These are phyloP conservation scores for Pezicula neosporulosa DNA, from an alignment of 2,329 filamentous ascomycete genomes.

Conservation along the genomic window DNA sequence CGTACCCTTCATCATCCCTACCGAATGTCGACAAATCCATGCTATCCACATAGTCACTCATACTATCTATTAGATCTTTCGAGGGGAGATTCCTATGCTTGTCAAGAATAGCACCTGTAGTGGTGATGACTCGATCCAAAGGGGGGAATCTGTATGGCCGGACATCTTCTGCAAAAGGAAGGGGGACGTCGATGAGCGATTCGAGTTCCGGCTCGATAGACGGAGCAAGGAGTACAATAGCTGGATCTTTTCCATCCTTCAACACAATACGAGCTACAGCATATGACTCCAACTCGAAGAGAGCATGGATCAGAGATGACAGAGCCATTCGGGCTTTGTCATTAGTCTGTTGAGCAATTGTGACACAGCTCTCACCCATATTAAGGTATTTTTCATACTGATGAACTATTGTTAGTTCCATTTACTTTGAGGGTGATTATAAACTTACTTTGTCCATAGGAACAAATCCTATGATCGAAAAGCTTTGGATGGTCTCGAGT, in stretches of 20 bases:
- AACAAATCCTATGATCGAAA: slow-evolving; percentile 87
- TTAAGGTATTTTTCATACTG: slow-evolving; percentile 82
- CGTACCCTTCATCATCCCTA: slow-evolving; percentile 71
- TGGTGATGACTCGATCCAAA: slow-evolving; percentile 79
- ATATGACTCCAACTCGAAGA: slow-evolving; percentile 81
- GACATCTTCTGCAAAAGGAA: slow-evolving; percentile 92
- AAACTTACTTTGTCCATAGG: slow-evolving; percentile 59
- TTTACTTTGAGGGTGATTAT: neutral
- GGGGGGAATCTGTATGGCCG: slow-evolving; percentile 89
- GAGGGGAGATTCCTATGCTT: slow-evolving; percentile 82
- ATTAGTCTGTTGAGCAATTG: slow-evolving; percentile 73
- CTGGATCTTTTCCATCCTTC: slow-evolving; percentile 78
- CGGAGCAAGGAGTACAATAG: slow-evolving; percentile 75
- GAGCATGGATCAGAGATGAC: slow-evolving; percentile 84
- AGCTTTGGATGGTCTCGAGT: slow-evolving; percentile 69
- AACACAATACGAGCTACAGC: slow-evolving; percentile 81
- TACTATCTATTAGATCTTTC: slow-evolving; percentile 70
- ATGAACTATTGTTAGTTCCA: slow-evolving; percentile 4
- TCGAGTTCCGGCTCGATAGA: slow-evolving; percentile 76
- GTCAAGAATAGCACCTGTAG: slow-evolving; percentile 76
- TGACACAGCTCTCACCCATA: slow-evolving; percentile 77
- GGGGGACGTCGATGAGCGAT: slow-evolving; percentile 81
- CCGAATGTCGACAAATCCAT: slow-evolving; percentile 81
- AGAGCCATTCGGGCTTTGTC: slow-evolving; percentile 80
- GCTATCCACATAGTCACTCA: slow-evolving; percentile 87